Conservation (phyloP, 2,329 filamentous ascomycete genomes). For the Cryphonectria nitschkei region DNA sequence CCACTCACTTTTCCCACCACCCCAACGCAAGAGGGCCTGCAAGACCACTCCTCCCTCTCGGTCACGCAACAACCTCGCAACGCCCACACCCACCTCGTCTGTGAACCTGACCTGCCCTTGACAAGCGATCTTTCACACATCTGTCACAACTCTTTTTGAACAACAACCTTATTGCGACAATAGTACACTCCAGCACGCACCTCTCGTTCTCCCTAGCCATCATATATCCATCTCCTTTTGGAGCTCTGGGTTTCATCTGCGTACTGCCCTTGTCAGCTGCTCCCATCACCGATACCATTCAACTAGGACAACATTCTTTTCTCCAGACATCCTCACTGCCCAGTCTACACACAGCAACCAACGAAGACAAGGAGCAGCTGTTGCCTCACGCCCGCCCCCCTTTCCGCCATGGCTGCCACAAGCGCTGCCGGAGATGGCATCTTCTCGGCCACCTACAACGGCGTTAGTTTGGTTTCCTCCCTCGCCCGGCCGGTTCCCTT, state of each 20-base stretch:
- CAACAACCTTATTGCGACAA: neutral
- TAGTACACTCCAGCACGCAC: neutral
- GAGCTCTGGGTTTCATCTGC: neutral
- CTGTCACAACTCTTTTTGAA: neutral
- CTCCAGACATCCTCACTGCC: neutral
- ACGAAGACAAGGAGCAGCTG: neutral
- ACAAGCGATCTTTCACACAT: neutral
- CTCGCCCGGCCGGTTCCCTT: neutral
- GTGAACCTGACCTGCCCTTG: neutral
- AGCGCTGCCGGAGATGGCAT: conserved; percentile 48
- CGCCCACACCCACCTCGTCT: neutral
- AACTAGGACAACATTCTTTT: neutral
- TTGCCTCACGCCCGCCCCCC: neutral
- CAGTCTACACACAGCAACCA: neutral
- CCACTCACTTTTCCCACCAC: no score
- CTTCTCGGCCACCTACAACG: conserved; percentile 72
- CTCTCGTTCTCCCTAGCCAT: neutral
- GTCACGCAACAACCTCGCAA: neutral
- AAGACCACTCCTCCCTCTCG: neutral
- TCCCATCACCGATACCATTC: neutral
- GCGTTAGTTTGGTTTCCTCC: conserved; percentile 52
- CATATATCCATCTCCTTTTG: neutral
- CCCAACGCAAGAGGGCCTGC: neutral
- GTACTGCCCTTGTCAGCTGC: neutral
- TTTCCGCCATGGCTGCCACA: conserved; percentile 51